Evolutionary conservation across 1,139 yeast genomes (phyloP).

Genomic region (Maudiozyma humilis): DNA sequence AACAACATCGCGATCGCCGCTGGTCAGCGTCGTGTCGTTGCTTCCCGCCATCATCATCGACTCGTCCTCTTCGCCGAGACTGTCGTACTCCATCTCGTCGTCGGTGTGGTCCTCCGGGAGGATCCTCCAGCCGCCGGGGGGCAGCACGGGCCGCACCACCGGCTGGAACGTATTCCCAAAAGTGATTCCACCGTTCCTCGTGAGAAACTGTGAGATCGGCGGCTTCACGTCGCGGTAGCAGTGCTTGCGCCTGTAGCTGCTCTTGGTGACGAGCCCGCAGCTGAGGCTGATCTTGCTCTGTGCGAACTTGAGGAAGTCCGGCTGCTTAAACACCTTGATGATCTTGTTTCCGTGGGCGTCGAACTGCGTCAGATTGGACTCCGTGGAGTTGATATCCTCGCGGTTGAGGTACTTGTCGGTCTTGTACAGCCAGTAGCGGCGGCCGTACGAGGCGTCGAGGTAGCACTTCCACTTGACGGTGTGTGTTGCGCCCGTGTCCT

Average conservation of each 20-base stretch:
- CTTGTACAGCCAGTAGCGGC: constrained; percentile 77
- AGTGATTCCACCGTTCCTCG: constrained; percentile 27
- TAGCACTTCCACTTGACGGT: constrained; percentile 44
- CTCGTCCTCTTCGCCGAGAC: constrained; percentile 3
- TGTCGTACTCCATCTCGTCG: background rate
- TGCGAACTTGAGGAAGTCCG: constrained; percentile 54
- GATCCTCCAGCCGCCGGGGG: constrained; percentile 32
- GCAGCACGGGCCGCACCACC: constrained; percentile 24
- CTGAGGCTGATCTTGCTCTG: constrained; percentile 46
- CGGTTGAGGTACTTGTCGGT: constrained; percentile 34
- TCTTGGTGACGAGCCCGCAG: constrained; percentile 28
- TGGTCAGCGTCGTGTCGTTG: constrained; percentile 6
- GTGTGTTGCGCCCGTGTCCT: constrained; percentile 13
- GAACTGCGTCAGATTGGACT: constrained; percentile 38
- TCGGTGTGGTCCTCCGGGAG: constrained; percentile 18
- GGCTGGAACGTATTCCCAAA: constrained; percentile 23
- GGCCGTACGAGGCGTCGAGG: constrained; percentile 41
- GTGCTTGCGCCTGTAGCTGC: constrained; percentile 22
- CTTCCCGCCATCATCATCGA: constrained; percentile 1
- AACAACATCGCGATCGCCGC: background rate
- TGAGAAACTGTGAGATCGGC: constrained; percentile 29
- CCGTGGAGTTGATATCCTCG: constrained; percentile 26
- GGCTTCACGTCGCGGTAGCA: constrained; percentile 29
- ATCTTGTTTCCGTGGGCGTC: constrained; percentile 62
- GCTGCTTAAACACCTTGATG: constrained; percentile 46